phyloP scores from a whole-genome alignment of 768 basidiomycete genomes.

The Tremella yokohamensis region DNA sequence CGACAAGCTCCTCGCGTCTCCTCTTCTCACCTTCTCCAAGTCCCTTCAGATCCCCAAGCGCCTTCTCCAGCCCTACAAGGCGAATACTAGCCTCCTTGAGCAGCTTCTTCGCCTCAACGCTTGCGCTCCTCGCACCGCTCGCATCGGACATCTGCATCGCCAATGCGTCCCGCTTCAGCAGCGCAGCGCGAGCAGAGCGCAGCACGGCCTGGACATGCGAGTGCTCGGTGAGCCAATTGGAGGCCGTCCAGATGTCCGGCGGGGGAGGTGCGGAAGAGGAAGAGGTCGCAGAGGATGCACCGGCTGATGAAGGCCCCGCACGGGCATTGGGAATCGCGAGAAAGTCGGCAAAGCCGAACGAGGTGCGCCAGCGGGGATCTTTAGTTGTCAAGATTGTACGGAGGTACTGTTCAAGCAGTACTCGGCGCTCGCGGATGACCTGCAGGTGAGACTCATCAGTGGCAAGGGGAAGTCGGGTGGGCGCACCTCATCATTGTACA shows the following conservation, averaged over 20 bases:
- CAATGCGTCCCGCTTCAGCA: constrained; percentile 81
- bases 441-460: constrained; percentile 6
- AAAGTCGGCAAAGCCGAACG: constrained; percentile 76
- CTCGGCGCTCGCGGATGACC: constrained; percentile 70
- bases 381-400: constrained; percentile 77
- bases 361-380: constrained; percentile 77
- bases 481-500: constrained; percentile 56
- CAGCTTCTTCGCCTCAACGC: constrained; percentile 70
- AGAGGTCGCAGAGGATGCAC: constrained; percentile 12
- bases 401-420: constrained; percentile 76
- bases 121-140: constrained; percentile 68
- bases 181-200: constrained; percentile 75
- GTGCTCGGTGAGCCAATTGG: constrained; percentile 88
- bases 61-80: constrained; percentile 65
- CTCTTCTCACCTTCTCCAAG: constrained; percentile 90
- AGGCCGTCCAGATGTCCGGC: constrained; percentile 15
- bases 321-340: constrained; percentile 64
- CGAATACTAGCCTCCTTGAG: constrained; percentile 54
- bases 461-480: neutral
- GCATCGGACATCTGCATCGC: constrained; percentile 67
- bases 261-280: constrained; percentile 12
- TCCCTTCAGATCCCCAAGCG: constrained; percentile 64
- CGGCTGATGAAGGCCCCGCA: neutral
- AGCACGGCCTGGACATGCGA: constrained; percentile 69
- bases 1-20: constrained; percentile 82